Base-by-base conservation (phyloP, 2,329 filamentous ascomycete species). In the Lasiodiplodia theobromae region DNA sequence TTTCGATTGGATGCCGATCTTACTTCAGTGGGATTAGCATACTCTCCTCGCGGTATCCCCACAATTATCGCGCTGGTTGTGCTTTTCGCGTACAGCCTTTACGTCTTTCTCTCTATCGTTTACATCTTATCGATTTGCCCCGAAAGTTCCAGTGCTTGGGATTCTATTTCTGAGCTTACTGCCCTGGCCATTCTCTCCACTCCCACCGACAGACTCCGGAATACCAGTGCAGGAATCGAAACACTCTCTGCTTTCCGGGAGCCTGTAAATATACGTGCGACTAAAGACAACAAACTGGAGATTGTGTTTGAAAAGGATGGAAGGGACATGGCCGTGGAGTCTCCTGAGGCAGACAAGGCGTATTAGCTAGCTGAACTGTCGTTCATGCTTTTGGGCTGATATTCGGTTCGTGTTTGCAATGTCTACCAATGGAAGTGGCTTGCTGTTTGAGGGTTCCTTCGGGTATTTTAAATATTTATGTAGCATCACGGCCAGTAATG, bases 151-250 rank as follows among this genome's bases (percentile, higher is more conserved):
- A 25, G 12, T 8, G 34, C 63, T 12, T 66, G 63, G 63, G 63
- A 66, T 10, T 66, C 63, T 11, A 66, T 54, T 2, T 44, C 63
- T 0, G 63, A 66, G 28, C 21, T 54, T 1, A 38, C 49, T 0
- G 21, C 63, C 4, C 23, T 66, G 12, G 63, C 63, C 4, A 4
- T 66, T 0, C 21, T 56, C 0, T 66, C 63, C 2, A 47, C 6
- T 7, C 63, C 51, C 2, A 51, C 51, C 0, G 51, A 66, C 12
- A 38, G 28, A 10, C 23, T 66, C 28, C 2, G 28, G 12, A 44
- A 66, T 6, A 44, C 49, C 14, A 40, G 63, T 14, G 63, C 49
- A 3, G 63, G 63, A 18, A 66, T 60, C 12, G 34, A 44, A 34
- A 44, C 56, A 2, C 10, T 60, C 1, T 4, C 21, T 16, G 2